Evolutionary conservation across 495 filamentous ascomycete genomes (phyloP).

Genomic region (Neurospora sublineolata): DNA sequence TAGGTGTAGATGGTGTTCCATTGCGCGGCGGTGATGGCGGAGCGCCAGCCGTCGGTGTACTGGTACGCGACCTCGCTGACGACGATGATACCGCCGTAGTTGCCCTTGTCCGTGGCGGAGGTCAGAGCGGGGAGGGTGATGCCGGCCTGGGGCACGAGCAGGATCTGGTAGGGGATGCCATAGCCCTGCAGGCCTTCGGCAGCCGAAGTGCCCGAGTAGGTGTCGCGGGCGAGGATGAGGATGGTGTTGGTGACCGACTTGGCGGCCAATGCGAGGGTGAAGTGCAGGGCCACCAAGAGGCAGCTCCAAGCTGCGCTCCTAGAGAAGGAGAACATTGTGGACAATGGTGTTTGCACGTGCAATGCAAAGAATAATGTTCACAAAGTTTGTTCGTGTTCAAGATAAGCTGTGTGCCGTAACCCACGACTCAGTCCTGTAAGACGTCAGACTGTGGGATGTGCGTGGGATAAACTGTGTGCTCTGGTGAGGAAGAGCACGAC

Average conservation of each 20-base stretch:
- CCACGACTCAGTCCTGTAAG: neutral
- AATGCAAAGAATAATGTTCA: neutral
- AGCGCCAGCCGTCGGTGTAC: conserved; percentile 36
- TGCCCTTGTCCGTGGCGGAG: conserved; percentile 30
- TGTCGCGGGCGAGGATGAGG: conserved; percentile 46
- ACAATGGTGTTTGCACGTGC: neutral
- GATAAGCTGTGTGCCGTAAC: neutral
- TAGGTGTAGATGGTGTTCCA: conserved; percentile 47
- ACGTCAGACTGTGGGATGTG: neutral
- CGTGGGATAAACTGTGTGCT: neutral
- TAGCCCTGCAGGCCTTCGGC: conserved; percentile 47
- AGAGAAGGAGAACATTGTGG: neutral
- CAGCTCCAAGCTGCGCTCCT: neutral
- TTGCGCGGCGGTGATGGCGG: conserved; percentile 45
- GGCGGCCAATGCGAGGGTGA: conserved; percentile 5
- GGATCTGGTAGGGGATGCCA: conserved; percentile 46
- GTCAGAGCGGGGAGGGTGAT: conserved; percentile 41
- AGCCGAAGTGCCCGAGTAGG: conserved; percentile 33
- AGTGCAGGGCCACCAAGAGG: neutral
- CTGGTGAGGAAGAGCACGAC: neutral
- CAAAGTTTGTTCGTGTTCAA: neutral
- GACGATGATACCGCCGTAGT: conserved; percentile 48
- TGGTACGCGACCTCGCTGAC: conserved; percentile 46
- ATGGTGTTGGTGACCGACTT: conserved; percentile 32
- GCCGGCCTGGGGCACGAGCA: conserved; percentile 43